Evolutionary conservation across 345 rosid genomes (phyloP).

Genomic region (Pistacia integerrima): DNA sequence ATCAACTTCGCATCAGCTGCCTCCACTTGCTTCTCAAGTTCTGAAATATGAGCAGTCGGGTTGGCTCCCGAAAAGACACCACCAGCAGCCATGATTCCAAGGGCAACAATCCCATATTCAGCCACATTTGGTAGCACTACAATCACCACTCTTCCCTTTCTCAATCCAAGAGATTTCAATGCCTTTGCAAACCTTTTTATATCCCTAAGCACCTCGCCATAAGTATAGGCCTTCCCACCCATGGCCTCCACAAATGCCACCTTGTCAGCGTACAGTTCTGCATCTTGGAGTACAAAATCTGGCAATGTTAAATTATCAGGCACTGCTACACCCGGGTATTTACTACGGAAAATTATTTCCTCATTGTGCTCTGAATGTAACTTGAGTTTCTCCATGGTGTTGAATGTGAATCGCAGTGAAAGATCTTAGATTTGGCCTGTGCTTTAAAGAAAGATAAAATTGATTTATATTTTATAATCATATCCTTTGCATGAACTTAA

Average conservation of each 20-base stretch:
- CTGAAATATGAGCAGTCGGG: conserved; percentile 72
- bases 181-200: conserved; percentile 75
- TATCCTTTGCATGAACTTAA: conserved; percentile 28
- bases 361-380: conserved; percentile 17
- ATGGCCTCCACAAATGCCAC: conserved; percentile 85
- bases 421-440: neutral
- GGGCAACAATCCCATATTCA: conserved; percentile 79
- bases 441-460: conserved; percentile 21
- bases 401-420: neutral
- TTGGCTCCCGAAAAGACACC: conserved; percentile 92
- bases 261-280: conserved; percentile 62
- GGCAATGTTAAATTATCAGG: conserved; percentile 70
- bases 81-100: conserved; percentile 92
- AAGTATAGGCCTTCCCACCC: conserved; percentile 69
- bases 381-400: conserved; percentile 22
- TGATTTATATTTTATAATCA: conserved; percentile 8
- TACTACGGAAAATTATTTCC: conserved; percentile 68
- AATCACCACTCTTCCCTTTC: conserved; percentile 79
- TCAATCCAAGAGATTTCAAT: conserved; percentile 72
- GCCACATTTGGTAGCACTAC: conserved; percentile 89
- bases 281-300: conserved; percentile 81
- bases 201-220: conserved; percentile 67
- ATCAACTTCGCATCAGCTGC: conserved; percentile 83
- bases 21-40: conserved; percentile 80
- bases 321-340: conserved; percentile 56